Evolutionary conservation across 139 green algal genomes (phyloP).

Genomic region (Micromonas pusilla): DNA sequence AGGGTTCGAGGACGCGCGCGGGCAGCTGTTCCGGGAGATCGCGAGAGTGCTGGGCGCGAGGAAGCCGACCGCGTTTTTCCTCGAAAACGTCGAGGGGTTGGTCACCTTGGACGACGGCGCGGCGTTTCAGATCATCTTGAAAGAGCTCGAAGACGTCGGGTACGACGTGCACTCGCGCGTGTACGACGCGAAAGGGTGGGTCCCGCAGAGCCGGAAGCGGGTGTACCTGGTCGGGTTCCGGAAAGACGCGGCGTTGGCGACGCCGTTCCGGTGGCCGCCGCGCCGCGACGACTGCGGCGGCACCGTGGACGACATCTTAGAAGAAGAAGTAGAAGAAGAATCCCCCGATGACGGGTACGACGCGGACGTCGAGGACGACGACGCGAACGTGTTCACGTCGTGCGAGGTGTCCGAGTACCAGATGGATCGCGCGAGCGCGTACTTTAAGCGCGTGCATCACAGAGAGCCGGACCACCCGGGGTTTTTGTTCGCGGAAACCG

Average conservation of each 20-base stretch:
- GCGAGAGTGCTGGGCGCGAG: background rate
- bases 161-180: background rate
- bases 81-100: conserved; percentile 22
- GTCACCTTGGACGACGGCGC: background rate
- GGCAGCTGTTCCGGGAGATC: conserved; percentile 24
- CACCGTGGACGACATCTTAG: background rate
- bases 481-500: background rate
- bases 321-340: no score
- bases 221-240: conserved; percentile 21
- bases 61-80: background rate
- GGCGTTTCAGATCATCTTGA: background rate
- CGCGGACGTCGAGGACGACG: background rate
- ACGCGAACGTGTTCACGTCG: background rate
- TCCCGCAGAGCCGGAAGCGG: conserved; percentile 21
- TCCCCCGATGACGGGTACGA: no score
- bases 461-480: background rate
- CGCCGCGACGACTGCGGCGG: background rate
- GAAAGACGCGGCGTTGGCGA: background rate
- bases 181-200: background rate
- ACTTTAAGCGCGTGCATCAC: background rate
- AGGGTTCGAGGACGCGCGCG: conserved; percentile 22
- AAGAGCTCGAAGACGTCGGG: background rate
- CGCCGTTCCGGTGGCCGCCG: background rate
- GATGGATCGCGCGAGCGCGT: background rate
- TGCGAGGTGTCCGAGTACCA: background rate